These are phyloP conservation scores for Trypanosomatidae sp. DNA, from an alignment of 208 protist genomes.

Conservation along the genomic window DNA sequence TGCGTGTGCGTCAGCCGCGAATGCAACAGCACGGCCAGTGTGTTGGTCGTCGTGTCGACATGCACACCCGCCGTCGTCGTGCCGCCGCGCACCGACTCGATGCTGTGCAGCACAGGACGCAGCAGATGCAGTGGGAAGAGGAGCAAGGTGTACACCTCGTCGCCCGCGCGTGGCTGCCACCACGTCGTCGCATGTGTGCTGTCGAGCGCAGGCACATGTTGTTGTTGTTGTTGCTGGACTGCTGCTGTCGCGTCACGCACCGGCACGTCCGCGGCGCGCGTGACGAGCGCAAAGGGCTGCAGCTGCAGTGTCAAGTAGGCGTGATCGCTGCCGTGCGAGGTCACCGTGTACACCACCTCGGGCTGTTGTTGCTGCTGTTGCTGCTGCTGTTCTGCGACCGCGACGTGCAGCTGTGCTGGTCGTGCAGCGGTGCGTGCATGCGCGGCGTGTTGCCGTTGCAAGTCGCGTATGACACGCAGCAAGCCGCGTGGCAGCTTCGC, in stretches of 20 bases:
- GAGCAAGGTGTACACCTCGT: conserved; percentile 34
- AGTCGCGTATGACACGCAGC: neutral
- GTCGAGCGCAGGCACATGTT: no score
- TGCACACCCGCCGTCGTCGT: conserved; percentile 30
- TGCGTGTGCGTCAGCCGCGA: conserved; percentile 26
- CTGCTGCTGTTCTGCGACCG: no score
- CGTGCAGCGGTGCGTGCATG: no score
- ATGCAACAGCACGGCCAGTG: conserved; percentile 37
- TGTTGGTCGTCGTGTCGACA: conserved; percentile 47
- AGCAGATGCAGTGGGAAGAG: conserved; percentile 62
- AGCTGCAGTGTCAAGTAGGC: conserved; percentile 19
- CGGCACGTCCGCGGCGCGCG: no score
- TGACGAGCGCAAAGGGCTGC: conserved; percentile 7
- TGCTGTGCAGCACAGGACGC: conserved; percentile 39
- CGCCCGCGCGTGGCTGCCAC: no score
- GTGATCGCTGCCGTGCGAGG: conserved; percentile 19
- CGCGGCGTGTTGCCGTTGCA: no score
- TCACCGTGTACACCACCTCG: conserved; percentile 20
- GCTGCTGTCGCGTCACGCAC: no score
- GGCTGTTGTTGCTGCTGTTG: no score
- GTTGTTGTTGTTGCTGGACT: no score
- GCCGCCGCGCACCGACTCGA: conserved; percentile 24
- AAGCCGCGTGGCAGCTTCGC: no score
- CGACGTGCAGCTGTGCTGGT: no score
- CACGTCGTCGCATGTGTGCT: no score